A percentile compares a stretch with the other conserved stretches of the same genome.
phyloP scores from a whole-genome alignment of 2,329 filamentous ascomycete species.

The Apiospora sp. region DNA sequence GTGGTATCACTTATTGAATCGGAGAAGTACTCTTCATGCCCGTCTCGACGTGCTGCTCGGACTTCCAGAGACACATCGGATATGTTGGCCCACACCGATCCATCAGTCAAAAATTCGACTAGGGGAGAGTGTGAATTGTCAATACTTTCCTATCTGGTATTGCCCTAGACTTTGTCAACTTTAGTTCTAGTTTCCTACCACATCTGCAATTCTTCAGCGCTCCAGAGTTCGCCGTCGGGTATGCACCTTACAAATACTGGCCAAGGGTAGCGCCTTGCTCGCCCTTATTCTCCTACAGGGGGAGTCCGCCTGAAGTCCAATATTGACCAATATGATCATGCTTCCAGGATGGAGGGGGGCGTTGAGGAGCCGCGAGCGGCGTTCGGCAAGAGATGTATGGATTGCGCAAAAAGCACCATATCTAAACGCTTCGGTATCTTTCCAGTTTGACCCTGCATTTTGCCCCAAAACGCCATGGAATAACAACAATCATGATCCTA shows the following conservation, averaged over 20 bases:
- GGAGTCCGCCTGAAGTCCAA: background rate
- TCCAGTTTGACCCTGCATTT: constrained; percentile 31
- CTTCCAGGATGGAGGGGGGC: background rate
- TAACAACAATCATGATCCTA: constrained; percentile 27
- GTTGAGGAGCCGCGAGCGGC: background rate
- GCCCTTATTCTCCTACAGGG: background rate
- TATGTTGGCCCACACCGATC: background rate
- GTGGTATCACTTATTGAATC: too few relatives aligned
- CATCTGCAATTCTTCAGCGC: background rate
- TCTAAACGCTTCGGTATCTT: constrained; percentile 32
- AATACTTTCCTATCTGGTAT: background rate
- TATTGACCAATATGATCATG: background rate
- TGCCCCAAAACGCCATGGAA: constrained; percentile 40
- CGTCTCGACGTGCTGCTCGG: background rate
- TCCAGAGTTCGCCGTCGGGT: background rate
- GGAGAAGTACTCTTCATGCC: too few relatives aligned
- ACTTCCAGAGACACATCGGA: background rate
- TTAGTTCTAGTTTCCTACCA: background rate
- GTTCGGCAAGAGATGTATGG: background rate
- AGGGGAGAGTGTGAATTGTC: background rate
- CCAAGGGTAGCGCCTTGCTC: background rate
- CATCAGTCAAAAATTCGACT: background rate
- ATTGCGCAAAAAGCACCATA: constrained; percentile 26
- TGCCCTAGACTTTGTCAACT: background rate
- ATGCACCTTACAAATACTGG: background rate